Conservation (phyloP, 1,284 basidiomycete genomes). For the Cerrena zonata region DNA sequence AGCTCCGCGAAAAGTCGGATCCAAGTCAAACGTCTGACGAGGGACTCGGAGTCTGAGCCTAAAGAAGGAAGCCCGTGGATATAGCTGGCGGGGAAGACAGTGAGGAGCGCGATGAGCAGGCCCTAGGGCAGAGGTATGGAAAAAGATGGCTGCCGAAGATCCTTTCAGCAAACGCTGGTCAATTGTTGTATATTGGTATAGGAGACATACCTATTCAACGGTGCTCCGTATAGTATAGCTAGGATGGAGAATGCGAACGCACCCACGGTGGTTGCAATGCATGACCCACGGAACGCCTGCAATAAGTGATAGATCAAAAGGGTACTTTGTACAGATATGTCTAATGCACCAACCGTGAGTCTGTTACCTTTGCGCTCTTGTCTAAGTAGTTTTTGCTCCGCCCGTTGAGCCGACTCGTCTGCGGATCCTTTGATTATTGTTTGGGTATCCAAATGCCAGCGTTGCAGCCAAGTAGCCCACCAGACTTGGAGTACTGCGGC, state of each 20-base stretch:
- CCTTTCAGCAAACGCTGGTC: slow-evolving; percentile 6
- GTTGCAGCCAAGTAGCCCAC: slow-evolving; percentile 66
- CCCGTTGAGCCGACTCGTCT: slow-evolving; percentile 17
- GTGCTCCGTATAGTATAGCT: slow-evolving; percentile 72
- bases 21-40: slow-evolving; percentile 54
- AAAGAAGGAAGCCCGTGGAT: slow-evolving; percentile 61
- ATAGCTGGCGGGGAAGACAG: slow-evolving; percentile 64
- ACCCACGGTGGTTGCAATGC: slow-evolving; percentile 45
- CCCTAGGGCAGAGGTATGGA: slow-evolving; percentile 64
- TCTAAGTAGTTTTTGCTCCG: slow-evolving; percentile 33
- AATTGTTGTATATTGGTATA: neutral
- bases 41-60: slow-evolving; percentile 32
- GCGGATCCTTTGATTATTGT: slow-evolving; percentile 12
- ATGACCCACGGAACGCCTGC: slow-evolving; percentile 47
- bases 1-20: slow-evolving; percentile 74
- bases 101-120: slow-evolving; percentile 65
- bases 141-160: slow-evolving; percentile 39
- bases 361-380: slow-evolving; percentile 16
- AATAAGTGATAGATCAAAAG: slow-evolving; percentile 7
- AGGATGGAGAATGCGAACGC: slow-evolving; percentile 45
- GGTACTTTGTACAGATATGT: slow-evolving; percentile 5
- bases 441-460: slow-evolving; percentile 36
- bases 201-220: slow-evolving; percentile 49
- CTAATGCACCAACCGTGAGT: slow-evolving; percentile 22
- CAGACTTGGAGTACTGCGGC: slow-evolving; percentile 56